phyloP scores from a whole-genome alignment of 2,329 filamentous ascomycete genomes.

The Fusarium tjaetaba region DNA sequence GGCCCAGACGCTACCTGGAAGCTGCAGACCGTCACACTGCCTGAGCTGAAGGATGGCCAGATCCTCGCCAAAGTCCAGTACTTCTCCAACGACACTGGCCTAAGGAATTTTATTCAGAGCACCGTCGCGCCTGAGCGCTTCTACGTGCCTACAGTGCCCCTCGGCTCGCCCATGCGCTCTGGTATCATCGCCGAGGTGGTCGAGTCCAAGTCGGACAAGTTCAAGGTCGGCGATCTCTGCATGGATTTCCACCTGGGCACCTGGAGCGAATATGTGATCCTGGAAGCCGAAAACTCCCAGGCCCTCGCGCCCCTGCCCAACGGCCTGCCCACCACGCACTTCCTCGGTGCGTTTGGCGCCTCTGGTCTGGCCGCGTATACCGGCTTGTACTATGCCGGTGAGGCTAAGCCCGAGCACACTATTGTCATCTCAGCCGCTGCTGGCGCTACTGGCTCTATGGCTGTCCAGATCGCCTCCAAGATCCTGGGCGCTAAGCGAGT shows the following conservation, averaged over 20 bases:
- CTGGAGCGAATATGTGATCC: constrained; percentile 43
- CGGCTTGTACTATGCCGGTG: constrained; percentile 38
- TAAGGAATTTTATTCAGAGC: constrained; percentile 45
- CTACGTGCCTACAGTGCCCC: constrained; percentile 44
- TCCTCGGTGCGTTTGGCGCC: constrained; percentile 44
- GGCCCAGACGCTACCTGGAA: constrained; percentile 44
- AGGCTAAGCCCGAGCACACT: constrained; percentile 44
- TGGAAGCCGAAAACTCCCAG: constrained; percentile 42
- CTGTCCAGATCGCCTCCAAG: constrained; percentile 44
- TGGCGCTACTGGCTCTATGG: constrained; percentile 45
- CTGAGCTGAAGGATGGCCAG: constrained; percentile 41
- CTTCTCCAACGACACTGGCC: constrained; percentile 45
- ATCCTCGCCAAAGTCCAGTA: constrained; percentile 43
- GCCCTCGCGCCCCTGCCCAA: constrained; percentile 39
- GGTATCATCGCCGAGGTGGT: constrained; percentile 45
- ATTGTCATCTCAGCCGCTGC: constrained; percentile 45
- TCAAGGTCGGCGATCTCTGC: constrained; percentile 42
- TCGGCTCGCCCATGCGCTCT: constrained; percentile 44
- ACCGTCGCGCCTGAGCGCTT: constrained; percentile 43
- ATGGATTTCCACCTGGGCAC: constrained; percentile 45
- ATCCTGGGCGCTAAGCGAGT: constrained; percentile 44
- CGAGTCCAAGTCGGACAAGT: constrained; percentile 39
- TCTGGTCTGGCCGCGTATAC: constrained; percentile 43
- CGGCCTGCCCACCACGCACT: constrained; percentile 40
- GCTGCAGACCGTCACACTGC: constrained; percentile 39